Conservation (phyloP, 495 filamentous ascomycete species). For the Cairneyella variabilis region DNA sequence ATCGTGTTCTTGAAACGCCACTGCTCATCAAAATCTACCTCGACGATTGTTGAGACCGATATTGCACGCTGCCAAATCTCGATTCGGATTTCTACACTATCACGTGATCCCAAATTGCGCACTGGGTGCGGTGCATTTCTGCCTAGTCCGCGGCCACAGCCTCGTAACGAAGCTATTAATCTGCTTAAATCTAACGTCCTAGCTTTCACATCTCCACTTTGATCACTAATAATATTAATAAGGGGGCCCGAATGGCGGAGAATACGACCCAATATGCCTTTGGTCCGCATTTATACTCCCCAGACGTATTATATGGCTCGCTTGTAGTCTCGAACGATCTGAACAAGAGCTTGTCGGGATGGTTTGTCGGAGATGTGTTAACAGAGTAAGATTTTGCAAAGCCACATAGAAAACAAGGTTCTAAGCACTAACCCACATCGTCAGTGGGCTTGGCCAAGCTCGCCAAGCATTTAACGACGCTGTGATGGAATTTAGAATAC, state of each 20-base stretch:
- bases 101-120: neutral
- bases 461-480: constrained; percentile 9
- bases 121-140: neutral
- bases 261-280: neutral
- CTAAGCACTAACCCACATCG: neutral
- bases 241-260: constrained; percentile 1
- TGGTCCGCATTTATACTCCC: neutral
- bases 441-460: constrained; percentile 6
- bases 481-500: neutral
- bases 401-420: neutral
- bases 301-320: neutral
- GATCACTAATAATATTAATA: neutral
- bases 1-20: neutral
- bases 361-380: constrained; percentile 4
- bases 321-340: neutral
- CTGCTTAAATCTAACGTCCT: neutral
- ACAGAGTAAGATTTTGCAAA: neutral
- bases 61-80: neutral
- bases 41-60: neutral
- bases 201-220: neutral
- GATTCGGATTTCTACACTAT: neutral
- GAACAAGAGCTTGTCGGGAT: neutral
- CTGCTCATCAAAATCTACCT: neutral
- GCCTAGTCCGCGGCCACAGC: neutral
- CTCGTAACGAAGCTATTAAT: neutral